Evolutionary conservation across 768 basidiomycete species (phyloP), one percentile per base, ranked within the genome.

Genomic region (Paxillus ammoniavirescens): DNA sequence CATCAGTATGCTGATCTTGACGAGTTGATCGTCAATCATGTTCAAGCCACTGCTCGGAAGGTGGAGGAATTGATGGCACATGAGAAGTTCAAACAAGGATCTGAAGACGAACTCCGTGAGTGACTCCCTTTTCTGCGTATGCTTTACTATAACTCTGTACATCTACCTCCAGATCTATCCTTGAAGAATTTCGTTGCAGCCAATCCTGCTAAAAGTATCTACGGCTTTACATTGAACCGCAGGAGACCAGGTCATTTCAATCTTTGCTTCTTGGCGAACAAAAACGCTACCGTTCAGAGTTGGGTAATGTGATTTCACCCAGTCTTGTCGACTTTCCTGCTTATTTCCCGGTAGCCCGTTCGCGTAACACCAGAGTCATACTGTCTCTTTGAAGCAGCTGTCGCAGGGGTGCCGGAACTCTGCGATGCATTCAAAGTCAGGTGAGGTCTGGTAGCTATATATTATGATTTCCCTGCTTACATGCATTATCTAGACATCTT

Each of bases 391-490:
- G 92, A 94, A 59, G 91, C 92, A 6, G 83, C 92, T 43, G 91
- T 93, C 23, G 86, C 91, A 7, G 93, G 92, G 36, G 92, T 98
- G 23, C 86, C 91, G 4, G 93, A 97, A 69, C 74, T 98, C 5
- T 97, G 96, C 59, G 95, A 98, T 68, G 94, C 95, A 17, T 98
- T 98, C 83, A 98, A 98, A 83, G 83, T 91, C 64, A 72, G 86
- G 86, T 86, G 62, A 61, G 77, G 17, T 62, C 17, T 45, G 7
- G 30, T n/a, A 21, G 26, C 6, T 18, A 41, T 1, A 8, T 8
- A 26, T 36, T 42, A 13, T 14, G n/a, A 36, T 35, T 42, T 35
- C 3, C 21, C 13, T 21, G 13, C 61, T 65, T 17, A 65, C 49
- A 40, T 35, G 28, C 12, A 36, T 58, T 23, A 38, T 50, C 40